These are phyloP conservation scores for Zea luxurians DNA, from an alignment of 176 grass and related monocot species.

Conservation along the genomic window DNA sequence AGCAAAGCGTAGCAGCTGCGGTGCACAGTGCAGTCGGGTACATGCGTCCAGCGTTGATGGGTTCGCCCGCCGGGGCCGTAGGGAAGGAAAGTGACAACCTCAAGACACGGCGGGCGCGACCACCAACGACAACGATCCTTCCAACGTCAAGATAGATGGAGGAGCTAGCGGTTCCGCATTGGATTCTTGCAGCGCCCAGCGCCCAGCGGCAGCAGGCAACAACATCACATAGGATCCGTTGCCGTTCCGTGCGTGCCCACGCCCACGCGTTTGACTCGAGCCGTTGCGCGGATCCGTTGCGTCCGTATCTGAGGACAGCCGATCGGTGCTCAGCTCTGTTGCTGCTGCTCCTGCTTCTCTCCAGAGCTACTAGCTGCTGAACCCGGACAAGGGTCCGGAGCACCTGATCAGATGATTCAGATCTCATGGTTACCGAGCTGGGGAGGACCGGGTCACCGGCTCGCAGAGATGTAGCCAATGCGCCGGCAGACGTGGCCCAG, in stretches of 20 bases:
- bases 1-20: background rate
- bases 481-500: conserved; percentile 9
- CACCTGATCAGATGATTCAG: background rate
- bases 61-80: background rate
- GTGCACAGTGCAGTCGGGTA: no score
- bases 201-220: no score
- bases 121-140: conserved; percentile 6
- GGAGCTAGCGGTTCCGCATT: background rate
- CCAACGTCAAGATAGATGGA: conserved; percentile 34
- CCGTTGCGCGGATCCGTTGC: conserved; percentile 6
- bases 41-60: background rate
- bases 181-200: conserved; percentile 28
- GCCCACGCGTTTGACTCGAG: conserved; percentile 17
- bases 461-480: background rate
- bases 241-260: conserved; percentile 28
- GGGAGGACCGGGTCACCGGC: background rate
- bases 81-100: conserved; percentile 38
- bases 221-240: conserved; percentile 37
- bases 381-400: background rate
- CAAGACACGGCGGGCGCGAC: conserved; percentile 14
- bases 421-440: conserved; percentile 3
- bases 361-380: conserved; percentile 8
- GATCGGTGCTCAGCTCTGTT: background rate
- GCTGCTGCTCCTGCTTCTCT: background rate
- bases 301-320: conserved; percentile 14